Conservation (phyloP, 2,329 filamentous ascomycete species). For the Lecanicillium sp. region DNA sequence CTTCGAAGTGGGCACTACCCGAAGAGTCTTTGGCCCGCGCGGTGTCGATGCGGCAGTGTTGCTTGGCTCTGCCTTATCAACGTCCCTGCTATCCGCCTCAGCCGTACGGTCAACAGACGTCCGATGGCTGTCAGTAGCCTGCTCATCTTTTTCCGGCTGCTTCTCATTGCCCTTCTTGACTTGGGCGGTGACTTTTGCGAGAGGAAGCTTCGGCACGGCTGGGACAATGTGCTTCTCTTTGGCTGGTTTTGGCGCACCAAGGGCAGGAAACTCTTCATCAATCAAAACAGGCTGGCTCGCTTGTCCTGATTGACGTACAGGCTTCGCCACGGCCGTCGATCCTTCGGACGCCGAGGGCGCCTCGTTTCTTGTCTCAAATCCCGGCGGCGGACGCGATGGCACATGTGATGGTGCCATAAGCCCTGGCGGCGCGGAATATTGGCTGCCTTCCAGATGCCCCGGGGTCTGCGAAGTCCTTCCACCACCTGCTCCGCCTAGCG, state of each 20-base stretch:
- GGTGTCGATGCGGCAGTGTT: slow-evolving; percentile 41
- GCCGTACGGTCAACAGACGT: slow-evolving; percentile 4
- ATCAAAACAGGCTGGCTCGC: slow-evolving; percentile 19
- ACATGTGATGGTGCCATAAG: slow-evolving; percentile 1
- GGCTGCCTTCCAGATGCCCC: slow-evolving; percentile 1
- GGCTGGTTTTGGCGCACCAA: slow-evolving; percentile 37
- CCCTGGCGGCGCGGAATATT: slow-evolving; percentile 1
- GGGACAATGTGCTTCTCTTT: slow-evolving; percentile 22
- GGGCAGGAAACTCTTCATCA: slow-evolving; percentile 56
- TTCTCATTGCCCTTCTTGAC: slow-evolving; percentile 25
- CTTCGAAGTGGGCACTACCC: slow-evolving; percentile 62
- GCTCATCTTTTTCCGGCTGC: slow-evolving; percentile 15
- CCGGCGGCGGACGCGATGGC: slow-evolving; percentile 18
- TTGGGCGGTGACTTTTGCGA: slow-evolving; percentile 24
- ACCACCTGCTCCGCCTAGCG: slow-evolving; percentile 1
- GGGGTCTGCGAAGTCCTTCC: slow-evolving; percentile 8
- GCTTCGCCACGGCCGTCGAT: slow-evolving; percentile 1
- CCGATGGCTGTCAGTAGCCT: slow-evolving; percentile 12
- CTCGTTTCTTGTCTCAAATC: slow-evolving; percentile 12
- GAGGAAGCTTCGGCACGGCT: slow-evolving; percentile 20
- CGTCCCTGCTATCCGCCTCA: slow-evolving; percentile 14
- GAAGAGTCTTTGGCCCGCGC: slow-evolving; percentile 56
- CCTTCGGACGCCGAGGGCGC: background rate
- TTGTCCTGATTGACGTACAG: slow-evolving; percentile 16
- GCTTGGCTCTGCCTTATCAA: slow-evolving; percentile 18